phyloP scores from a whole-genome alignment of 108 stramenopile genomes.

The Nitzschia sp. region DNA sequence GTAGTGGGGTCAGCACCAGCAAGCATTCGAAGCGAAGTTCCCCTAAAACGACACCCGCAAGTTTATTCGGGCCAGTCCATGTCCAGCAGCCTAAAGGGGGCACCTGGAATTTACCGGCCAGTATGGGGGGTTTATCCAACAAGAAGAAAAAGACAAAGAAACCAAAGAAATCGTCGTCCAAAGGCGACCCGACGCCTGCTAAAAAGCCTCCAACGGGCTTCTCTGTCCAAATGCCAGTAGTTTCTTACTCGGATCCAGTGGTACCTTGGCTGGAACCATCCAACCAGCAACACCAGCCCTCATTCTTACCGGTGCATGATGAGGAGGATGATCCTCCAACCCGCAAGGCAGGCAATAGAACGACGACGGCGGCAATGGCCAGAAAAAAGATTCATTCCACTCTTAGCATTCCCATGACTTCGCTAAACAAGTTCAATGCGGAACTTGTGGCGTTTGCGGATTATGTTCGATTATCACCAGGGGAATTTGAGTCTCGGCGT shows the following conservation, averaged over 20 bases:
- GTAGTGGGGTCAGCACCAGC: too few relatives aligned
- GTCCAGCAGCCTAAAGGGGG: neutral
- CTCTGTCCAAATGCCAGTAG: neutral
- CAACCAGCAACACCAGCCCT: neutral
- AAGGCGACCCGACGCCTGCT: too few relatives aligned
- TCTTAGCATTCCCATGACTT: conserved; percentile 5
- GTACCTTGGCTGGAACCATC: neutral
- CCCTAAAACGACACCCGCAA: too few relatives aligned
- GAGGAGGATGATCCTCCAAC: too few relatives aligned
- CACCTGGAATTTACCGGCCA: conserved; percentile 5
- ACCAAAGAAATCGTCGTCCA: too few relatives aligned
- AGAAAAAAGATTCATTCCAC: neutral
- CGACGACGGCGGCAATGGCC: conserved; percentile 13
- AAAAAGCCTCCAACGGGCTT: neutral
- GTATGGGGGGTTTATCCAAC: neutral
- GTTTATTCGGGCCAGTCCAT: neutral
- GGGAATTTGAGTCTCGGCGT: conserved; percentile 52
- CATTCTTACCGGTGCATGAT: too few relatives aligned
- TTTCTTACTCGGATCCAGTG: neutral
- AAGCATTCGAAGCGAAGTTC: too few relatives aligned
- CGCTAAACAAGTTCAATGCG: conserved; percentile 31
- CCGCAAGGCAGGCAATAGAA: neutral
- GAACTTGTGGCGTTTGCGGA: conserved; percentile 63
- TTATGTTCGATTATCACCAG: conserved; percentile 58
- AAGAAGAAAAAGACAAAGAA: neutral